phyloP scores from a whole-genome alignment of 2,329 filamentous ascomycete species.

The Fragosphaeria purpurea region DNA sequence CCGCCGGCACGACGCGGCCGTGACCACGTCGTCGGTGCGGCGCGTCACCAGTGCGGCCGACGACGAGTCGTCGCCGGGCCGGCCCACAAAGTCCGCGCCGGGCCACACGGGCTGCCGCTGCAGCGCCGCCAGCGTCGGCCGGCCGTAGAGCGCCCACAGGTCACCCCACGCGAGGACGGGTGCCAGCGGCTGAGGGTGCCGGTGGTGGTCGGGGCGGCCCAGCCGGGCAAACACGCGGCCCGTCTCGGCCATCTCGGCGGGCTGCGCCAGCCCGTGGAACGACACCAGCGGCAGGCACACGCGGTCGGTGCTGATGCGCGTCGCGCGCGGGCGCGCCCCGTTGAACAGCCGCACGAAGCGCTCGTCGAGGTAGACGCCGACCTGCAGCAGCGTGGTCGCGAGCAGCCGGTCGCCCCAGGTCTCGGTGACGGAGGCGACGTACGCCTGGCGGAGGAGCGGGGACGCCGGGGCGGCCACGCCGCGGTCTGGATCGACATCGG shows the following conservation, averaged over 20 bases:
- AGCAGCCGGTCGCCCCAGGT: slow-evolving; percentile 46
- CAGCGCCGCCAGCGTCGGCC: slow-evolving; percentile 28
- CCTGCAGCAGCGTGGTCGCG: slow-evolving; percentile 40
- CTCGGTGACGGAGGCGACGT: slow-evolving; percentile 38
- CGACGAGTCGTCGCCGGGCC: slow-evolving; percentile 30
- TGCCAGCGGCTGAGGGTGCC: not conserved
- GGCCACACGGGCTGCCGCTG: slow-evolving; percentile 24
- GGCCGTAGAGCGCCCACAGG: slow-evolving; percentile 38
- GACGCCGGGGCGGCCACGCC: slow-evolving; percentile 22
- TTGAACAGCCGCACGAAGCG: slow-evolving; percentile 45
- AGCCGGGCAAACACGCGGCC: slow-evolving; percentile 30
- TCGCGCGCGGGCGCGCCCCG: slow-evolving; percentile 39
- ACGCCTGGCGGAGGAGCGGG: slow-evolving; percentile 25
- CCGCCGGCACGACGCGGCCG: slow-evolving; percentile 31
- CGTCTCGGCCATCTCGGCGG: slow-evolving; percentile 34
- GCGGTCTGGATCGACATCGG: slow-evolving; percentile 33
- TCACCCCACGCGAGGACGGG: slow-evolving; percentile 37
- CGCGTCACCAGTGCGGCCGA: slow-evolving; percentile 20
- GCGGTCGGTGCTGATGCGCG: slow-evolving; percentile 37
- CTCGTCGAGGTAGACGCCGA: slow-evolving; percentile 47
- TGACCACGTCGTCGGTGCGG: slow-evolving; percentile 20
- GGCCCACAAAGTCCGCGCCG: slow-evolving; percentile 39
- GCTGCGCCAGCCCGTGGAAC: slow-evolving; percentile 39
- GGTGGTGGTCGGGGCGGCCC: slow-evolving; percentile 17
- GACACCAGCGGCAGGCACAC: slow-evolving; percentile 45